These are phyloP conservation scores for Leonotis leonurus DNA, from an alignment of 257 asterid genomes.

Conservation along the genomic window DNA sequence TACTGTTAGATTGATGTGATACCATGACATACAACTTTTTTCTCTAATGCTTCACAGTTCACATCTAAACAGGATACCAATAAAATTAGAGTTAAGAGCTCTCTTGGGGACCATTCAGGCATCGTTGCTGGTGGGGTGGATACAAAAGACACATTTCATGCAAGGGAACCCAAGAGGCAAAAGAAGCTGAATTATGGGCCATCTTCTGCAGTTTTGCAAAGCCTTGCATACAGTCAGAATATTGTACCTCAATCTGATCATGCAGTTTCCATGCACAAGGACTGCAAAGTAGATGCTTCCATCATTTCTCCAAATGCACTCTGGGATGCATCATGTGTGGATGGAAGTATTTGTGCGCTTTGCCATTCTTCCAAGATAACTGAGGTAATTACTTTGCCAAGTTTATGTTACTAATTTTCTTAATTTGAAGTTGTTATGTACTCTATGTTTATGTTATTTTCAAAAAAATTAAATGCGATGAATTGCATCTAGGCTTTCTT, in stretches of 20 bases:
- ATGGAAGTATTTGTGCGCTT: slow-evolving; percentile 54
- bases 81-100: slow-evolving; percentile 17
- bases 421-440: background rate
- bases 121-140: slow-evolving; percentile 16
- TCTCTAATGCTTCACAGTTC: slow-evolving; percentile 1
- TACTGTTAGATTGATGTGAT: background rate
- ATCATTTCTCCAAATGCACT: slow-evolving; percentile 22
- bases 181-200: slow-evolving; percentile 44
- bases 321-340: slow-evolving; percentile 18
- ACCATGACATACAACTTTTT: background rate
- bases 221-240: slow-evolving; percentile 18
- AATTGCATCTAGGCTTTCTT: background rate
- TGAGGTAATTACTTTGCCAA: slow-evolving; percentile 44
- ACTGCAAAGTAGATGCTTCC: slow-evolving; percentile 24
- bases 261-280: slow-evolving; percentile 25
- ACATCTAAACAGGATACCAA: slow-evolving; percentile 30
- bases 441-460: background rate
- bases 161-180: slow-evolving; percentile 62
- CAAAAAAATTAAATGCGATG: background rate
- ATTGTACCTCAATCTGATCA: slow-evolving; percentile 16
- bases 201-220: slow-evolving; percentile 22
- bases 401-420: background rate
- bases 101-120: slow-evolving; percentile 23
- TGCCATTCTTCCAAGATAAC: slow-evolving; percentile 64
- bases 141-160: slow-evolving; percentile 18